Evolutionary conservation across 192 early-diverging fungal genomes (phyloP), one percentile per base, ranked within the genome.

Genomic region (Coemansia sp.): DNA sequence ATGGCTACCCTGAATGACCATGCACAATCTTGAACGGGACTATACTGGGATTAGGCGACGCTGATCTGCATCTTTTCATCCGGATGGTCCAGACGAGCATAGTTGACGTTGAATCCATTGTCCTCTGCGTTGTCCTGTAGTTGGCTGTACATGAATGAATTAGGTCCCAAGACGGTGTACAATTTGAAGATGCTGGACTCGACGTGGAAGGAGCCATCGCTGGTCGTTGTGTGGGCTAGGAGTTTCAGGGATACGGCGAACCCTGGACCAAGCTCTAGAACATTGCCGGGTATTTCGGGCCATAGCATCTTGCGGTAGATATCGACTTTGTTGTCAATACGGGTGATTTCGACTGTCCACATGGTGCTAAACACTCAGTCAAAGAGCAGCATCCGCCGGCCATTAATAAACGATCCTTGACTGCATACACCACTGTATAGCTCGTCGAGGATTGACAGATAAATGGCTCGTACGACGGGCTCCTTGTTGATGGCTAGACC

Each of bases 381-480:
- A 28, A 86, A 84, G 5, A 93, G 61, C 6, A 91, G 92, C 43
- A 94, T 76, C 6, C 68, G 76, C 26, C 71, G 60, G 55, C 72
- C 76, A 23, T 77, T 77, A 28, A 83, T 34, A 37, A 67, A 66
- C 0, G 79, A 70, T 38, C 79, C 79, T 18, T 61, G 57, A 0
- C 79, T 74, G 4, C 59, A 64, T 6, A 69, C 65, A 1, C 72
- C 66, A n/a, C 61, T 70, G 66, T 85, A 91, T 60, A 91, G 81
- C 72, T 99, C 92, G 69, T 92, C 82, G 57, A 96, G 75, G 14
- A 99, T 84, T 13, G 96, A 95, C 72, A 95, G 91, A 69, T 89
- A 95, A 6, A 99, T 87, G 12, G 94, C 94, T 11, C 96, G 95
- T 6, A 97, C 88, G 20, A 93, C 87, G 0, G 91, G 89, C 35